Conservation (phyloP, 2,329 filamentous ascomycete genomes). For the Beauveria varroae region DNA sequence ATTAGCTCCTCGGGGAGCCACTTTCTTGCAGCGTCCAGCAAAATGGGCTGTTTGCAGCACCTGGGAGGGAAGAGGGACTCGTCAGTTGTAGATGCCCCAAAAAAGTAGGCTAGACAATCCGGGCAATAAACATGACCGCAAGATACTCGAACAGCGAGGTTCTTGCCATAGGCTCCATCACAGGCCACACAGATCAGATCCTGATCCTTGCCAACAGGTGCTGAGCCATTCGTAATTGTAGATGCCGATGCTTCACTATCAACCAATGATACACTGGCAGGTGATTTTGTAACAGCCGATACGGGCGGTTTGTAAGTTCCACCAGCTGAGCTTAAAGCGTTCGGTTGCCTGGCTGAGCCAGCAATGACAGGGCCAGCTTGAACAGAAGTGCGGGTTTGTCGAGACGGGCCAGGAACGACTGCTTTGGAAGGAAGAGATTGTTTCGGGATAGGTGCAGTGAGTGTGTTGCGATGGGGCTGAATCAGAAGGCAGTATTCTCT, state of each 20-base stretch:
- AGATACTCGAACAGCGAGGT: background rate
- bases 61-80: background rate
- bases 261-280: too few relatives aligned
- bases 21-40: background rate
- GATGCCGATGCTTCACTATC: background rate
- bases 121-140: background rate
- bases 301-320: background rate
- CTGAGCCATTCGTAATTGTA: too few relatives aligned
- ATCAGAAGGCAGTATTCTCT: background rate
- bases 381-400: background rate
- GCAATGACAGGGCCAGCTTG: background rate
- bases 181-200: background rate
- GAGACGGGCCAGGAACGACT: background rate
- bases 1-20: background rate
- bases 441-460: background rate
- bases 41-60: background rate
- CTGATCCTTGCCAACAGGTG: too few relatives aligned
- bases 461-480: background rate
- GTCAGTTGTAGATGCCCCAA: background rate
- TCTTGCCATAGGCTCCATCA: background rate
- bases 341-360: background rate
- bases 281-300: fast-evolving
- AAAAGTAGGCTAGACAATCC: background rate
- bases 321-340: background rate
- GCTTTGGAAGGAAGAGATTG: background rate